Evolutionary conservation across 768 basidiomycete species (phyloP), one percentile per base, ranked within the genome.

Genomic region (Mycena rosella): DNA sequence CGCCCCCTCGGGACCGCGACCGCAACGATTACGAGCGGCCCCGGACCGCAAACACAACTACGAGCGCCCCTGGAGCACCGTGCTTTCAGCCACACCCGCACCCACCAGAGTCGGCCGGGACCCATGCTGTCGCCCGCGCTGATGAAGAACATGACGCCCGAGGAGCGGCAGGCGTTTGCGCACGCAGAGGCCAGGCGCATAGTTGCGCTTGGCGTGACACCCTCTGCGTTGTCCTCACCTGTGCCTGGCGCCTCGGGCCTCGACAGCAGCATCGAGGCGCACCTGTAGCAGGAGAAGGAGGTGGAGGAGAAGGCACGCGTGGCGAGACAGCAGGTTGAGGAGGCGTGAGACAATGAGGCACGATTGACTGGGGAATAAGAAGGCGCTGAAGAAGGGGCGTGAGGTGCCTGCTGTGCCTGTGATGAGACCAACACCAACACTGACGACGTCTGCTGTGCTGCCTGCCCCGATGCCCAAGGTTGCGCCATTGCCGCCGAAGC

Each of bases 231-330:
- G 15, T 26, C 57, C 85, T 0, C 71, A 85, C 17, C 79, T 86
- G 30, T 76, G 9, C 53, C 53, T 88, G 9, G 84, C 17, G 68
- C 76, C 0, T 30, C 48, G 5, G 64, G 32, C 17, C 82, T 96
- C 13, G 96, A 98, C 77, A 90, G 87, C 9, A 87, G 84, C 58
- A 95, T 98, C 3, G 93, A 95, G 75, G 93, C 96, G 70, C 83
- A 96, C 13, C 85, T 99, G 7, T 89, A 88, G 40, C 85, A 89
- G 72, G 97, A 99, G 74, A 93, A 87, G 75, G 97, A 98, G 75
- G 96, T 96, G 0, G 96, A 96, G 70, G 93, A 95, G 76, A 95
- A 93, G 77, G 88, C 87, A 0, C 86, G 84, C 62, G 81, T 85
- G 53, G 96, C 95, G 0, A 96, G 98, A 77, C 86, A 85, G 68